phyloP scores from a whole-genome alignment of 495 filamentous ascomycete species.

The Massariosphaeria phaeospora region DNA sequence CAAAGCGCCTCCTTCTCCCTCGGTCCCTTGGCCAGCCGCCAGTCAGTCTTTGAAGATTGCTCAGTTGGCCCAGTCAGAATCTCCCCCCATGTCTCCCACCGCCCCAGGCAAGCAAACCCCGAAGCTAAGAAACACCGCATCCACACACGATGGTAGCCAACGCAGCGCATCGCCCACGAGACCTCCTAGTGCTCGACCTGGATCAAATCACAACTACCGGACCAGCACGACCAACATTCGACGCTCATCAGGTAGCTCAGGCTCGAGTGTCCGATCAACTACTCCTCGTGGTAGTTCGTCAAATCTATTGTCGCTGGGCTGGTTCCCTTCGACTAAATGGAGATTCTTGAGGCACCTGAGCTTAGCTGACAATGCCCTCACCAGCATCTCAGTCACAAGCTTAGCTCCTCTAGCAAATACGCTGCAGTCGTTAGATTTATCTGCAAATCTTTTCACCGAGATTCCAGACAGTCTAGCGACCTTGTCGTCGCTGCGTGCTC shows the following conservation, averaged over 20 bases:
- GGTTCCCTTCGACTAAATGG: constrained; percentile 83
- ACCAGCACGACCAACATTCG: constrained; percentile 64
- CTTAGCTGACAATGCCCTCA: constrained; percentile 84
- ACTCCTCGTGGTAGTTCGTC: constrained; percentile 68
- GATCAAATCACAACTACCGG: constrained; percentile 51
- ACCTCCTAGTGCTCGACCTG: constrained; percentile 64
- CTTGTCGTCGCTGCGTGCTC: constrained; percentile 72
- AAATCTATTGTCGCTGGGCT: constrained; percentile 60
- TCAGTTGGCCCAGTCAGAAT: constrained; percentile 54
- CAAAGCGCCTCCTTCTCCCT: constrained; percentile 75
- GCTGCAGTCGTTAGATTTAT: constrained; percentile 84
- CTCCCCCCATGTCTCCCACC: constrained; percentile 63
- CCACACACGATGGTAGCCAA: constrained; percentile 31
- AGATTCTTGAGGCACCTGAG: constrained; percentile 87
- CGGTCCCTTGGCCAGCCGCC: constrained; percentile 57
- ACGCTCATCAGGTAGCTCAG: constrained; percentile 87
- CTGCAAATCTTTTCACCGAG: constrained; percentile 81
- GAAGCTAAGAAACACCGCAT: constrained; percentile 47
- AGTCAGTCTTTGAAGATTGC: constrained; percentile 55
- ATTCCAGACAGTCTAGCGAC: constrained; percentile 83
- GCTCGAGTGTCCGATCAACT: constrained; percentile 70
- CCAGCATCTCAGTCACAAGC: constrained; percentile 65
- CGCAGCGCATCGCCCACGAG: constrained; percentile 75
- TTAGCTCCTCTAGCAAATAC: constrained; percentile 78
- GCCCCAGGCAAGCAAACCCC: constrained; percentile 44